phyloP scores from a whole-genome alignment of 495 filamentous ascomycete genomes.

The Amphirosellinia nigrospora region DNA sequence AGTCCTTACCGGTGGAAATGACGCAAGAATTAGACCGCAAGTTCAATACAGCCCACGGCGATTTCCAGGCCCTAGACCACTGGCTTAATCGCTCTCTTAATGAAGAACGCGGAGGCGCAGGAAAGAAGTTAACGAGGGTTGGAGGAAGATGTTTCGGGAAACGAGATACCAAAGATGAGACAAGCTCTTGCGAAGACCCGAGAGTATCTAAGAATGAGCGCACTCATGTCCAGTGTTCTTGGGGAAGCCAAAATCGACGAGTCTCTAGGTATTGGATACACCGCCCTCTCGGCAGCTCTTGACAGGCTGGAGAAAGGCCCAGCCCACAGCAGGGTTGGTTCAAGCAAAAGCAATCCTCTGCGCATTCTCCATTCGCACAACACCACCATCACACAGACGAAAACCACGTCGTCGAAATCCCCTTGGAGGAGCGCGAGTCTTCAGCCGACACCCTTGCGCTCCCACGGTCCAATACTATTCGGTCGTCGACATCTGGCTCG shows the following conservation, averaged over 20 bases:
- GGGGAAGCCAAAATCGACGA: conserved; percentile 48
- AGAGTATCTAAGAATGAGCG: conserved; percentile 50
- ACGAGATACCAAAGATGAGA: conserved; percentile 52
- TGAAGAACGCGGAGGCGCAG: conserved; percentile 53
- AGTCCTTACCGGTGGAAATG: conserved; percentile 53
- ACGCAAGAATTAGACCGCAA: conserved; percentile 58
- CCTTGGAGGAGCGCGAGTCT: conserved; percentile 12
- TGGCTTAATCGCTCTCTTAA: conserved; percentile 55
- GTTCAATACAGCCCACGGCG: conserved; percentile 49
- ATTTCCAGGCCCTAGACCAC: conserved; percentile 58
- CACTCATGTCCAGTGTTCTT: conserved; percentile 54
- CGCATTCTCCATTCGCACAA: not conserved
- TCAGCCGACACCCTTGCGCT: not conserved
- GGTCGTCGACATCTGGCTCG: conserved; percentile 11
- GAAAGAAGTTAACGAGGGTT: conserved; percentile 57
- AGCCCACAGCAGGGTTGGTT: not conserved
- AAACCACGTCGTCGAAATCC: conserved; percentile 12
- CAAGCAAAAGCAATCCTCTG: not conserved
- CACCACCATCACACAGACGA: not conserved
- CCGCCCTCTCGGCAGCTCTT: conserved; percentile 53
- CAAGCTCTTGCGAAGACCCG: conserved; percentile 43
- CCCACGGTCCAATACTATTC: conserved; percentile 11
- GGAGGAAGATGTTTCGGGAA: conserved; percentile 53
- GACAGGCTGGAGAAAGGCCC: conserved; percentile 34
- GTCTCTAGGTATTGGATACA: conserved; percentile 53